phyloP scores from a whole-genome alignment of 371 early-diverging fungal genomes.

The Mortierella sp. region DNA sequence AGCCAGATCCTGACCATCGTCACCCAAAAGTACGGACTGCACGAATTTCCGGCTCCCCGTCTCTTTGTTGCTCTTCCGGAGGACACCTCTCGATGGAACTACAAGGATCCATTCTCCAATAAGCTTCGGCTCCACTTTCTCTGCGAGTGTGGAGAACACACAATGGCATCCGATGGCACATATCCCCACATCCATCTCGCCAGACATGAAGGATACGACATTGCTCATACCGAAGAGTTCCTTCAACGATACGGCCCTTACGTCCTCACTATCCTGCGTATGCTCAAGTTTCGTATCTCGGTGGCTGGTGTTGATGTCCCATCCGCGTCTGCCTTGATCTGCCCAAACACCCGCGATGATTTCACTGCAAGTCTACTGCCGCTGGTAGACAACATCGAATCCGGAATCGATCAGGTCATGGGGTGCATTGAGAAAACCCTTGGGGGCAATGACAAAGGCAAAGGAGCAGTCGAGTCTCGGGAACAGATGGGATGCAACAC shows the following conservation, averaged over 20 bases:
- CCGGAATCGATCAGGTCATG: background rate
- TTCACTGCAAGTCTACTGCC: background rate
- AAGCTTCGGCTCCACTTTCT: constrained; percentile 22
- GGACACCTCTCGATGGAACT: constrained; percentile 2
- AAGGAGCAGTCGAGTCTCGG: too few relatives aligned
- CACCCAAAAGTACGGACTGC: constrained; percentile 16
- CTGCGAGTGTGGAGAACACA: constrained; percentile 28
- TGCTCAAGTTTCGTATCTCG: constrained; percentile 12
- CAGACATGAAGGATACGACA: constrained; percentile 21
- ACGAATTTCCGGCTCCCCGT: constrained; percentile 13
- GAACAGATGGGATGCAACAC: too few relatives aligned
- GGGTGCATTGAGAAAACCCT: background rate
- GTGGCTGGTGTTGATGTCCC: constrained; percentile 17
- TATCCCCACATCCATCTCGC: constrained; percentile 18
- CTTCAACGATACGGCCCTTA: constrained; percentile 11
- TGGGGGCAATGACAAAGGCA: background rate
- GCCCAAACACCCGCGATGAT: background rate
- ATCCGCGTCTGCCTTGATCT: background rate
- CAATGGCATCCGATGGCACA: constrained; percentile 3
- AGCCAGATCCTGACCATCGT: constrained; percentile 15
- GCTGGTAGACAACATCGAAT: background rate
- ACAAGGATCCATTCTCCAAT: background rate
- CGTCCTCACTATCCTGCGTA: constrained; percentile 10
- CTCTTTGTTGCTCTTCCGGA: constrained; percentile 22
- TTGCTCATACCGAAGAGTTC: constrained; percentile 6